Evolutionary conservation across 2,329 filamentous ascomycete species (phyloP).

Genomic region (Truncatella angustata): DNA sequence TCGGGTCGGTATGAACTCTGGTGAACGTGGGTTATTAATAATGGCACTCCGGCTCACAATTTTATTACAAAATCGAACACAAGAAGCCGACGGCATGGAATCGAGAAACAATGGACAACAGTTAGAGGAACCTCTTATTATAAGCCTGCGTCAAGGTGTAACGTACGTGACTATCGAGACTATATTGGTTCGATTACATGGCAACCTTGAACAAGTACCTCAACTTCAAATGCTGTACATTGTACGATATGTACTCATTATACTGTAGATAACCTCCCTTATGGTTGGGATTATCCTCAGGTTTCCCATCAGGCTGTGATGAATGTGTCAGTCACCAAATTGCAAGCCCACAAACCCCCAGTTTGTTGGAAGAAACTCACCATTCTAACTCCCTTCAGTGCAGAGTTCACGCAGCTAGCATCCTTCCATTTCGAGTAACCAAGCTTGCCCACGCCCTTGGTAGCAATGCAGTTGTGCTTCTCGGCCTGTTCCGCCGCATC

Average conservation of each 20-base stretch:
- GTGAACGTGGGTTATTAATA: too few species aligned
- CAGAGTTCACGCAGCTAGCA: slow-evolving; percentile 59
- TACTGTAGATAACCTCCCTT: slow-evolving; percentile 50
- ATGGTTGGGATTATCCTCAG: slow-evolving; percentile 47
- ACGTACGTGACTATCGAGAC: too few species aligned
- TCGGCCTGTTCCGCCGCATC: slow-evolving; percentile 62
- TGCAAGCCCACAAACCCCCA: too few species aligned
- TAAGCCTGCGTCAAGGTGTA: too few species aligned
- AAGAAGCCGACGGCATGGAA: too few species aligned
- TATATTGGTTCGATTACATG: too few species aligned
- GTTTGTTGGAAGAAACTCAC: too few species aligned
- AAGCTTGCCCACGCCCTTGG: slow-evolving; percentile 63
- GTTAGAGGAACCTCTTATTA: too few species aligned
- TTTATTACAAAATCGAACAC: too few species aligned
- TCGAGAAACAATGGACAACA: too few species aligned
- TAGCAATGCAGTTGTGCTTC: slow-evolving; percentile 57
- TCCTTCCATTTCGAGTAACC: slow-evolving; percentile 72
- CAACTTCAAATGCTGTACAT: slow-evolving; percentile 64
- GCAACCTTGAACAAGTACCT: slow-evolving; percentile 56
- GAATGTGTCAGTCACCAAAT: neutral
- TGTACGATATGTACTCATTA: slow-evolving; percentile 72
- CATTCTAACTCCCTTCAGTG: slow-evolving; percentile 67
- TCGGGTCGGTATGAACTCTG: too few species aligned
- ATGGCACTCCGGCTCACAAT: too few species aligned
- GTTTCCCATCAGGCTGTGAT: slow-evolving; percentile 45